phyloP scores from a whole-genome alignment of 1,284 basidiomycete species.

The Malassezia japonica region DNA sequence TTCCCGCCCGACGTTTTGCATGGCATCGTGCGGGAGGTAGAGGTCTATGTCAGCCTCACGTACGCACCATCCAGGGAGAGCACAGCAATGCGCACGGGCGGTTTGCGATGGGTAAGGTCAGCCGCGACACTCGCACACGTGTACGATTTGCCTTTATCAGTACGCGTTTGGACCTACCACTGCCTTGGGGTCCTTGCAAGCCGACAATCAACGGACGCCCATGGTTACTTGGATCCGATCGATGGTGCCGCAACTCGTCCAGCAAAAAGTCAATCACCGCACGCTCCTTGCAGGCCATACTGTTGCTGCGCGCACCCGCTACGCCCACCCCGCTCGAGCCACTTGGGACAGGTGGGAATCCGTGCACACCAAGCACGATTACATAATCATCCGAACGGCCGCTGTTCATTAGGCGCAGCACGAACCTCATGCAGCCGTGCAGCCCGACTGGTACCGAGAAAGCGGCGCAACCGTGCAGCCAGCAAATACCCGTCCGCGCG shows the following conservation, averaged over 20 bases:
- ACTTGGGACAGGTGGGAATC: neutral
- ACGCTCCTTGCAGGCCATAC: constrained; percentile 1
- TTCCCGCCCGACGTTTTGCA: constrained; percentile 55
- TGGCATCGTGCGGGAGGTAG: constrained; percentile 62
- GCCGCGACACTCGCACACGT: constrained; percentile 41
- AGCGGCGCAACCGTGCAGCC: neutral
- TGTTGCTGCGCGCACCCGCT: neutral
- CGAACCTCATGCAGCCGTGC: neutral
- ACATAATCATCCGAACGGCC: neutral
- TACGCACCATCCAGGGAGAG: constrained; percentile 60
- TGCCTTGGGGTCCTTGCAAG: constrained; percentile 69
- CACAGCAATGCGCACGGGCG: constrained; percentile 56
- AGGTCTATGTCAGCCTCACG: constrained; percentile 53
- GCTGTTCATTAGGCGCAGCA: neutral
- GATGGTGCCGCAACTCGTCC: neutral
- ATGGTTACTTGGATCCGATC: neutral
- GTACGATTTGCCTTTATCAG: constrained; percentile 18
- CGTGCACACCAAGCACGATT: neutral
- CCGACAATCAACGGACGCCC: constrained; percentile 54
- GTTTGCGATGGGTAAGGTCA: constrained; percentile 54
- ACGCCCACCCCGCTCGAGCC: neutral
- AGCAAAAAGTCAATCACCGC: neutral
- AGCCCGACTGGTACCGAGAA: neutral
- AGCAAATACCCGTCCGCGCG: neutral
- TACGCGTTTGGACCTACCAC: constrained; percentile 21